These are phyloP conservation scores for Globisporangium cystogenes DNA, from an alignment of 352 stramenopile species.

Conservation along the genomic window DNA sequence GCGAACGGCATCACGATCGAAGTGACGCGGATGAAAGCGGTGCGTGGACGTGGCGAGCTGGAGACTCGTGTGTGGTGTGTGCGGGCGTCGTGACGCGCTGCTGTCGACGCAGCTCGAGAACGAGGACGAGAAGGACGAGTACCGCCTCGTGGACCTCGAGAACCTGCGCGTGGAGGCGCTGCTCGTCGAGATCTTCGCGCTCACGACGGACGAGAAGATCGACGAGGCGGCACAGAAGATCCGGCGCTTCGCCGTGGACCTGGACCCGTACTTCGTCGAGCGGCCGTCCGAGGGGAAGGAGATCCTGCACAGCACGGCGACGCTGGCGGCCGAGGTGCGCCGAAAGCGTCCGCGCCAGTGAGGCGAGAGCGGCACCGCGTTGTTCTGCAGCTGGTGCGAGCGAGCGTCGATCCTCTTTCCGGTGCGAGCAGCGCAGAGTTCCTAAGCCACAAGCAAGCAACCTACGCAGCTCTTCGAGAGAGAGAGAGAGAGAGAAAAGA, in stretches of 20 bases:
- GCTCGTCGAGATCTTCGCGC: conserved; percentile 77
- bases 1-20: conserved; percentile 80
- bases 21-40: conserved; percentile 80
- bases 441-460: too few relatives aligned
- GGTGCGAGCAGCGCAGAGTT: too few relatives aligned
- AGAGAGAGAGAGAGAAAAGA: too few relatives aligned
- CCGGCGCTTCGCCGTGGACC: conserved; percentile 68
- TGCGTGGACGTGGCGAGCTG: conserved; percentile 20
- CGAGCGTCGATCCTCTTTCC: too few relatives aligned
- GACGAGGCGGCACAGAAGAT: conserved; percentile 82
- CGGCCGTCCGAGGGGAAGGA: conserved; percentile 80
- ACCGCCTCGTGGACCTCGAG: conserved; percentile 77
- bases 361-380: too few relatives aligned
- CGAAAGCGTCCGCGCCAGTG: conserved; percentile 67
- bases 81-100: too few relatives aligned
- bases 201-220: conserved; percentile 85
- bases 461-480: too few relatives aligned
- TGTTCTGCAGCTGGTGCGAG: too few relatives aligned
- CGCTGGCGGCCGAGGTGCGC: conserved; percentile 68
- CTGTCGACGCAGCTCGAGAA: conserved; percentile 63
- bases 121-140: conserved; percentile 79
- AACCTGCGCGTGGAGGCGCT: conserved; percentile 82
- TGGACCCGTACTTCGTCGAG: conserved; percentile 84
- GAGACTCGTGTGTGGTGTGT: too few relatives aligned
- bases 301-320: conserved; percentile 78